A percentile compares a stretch with the other conserved stretches of the same genome.
phyloP scores from a whole-genome alignment of 169 alveolate species.

The Plasmodium vinckei region DNA sequence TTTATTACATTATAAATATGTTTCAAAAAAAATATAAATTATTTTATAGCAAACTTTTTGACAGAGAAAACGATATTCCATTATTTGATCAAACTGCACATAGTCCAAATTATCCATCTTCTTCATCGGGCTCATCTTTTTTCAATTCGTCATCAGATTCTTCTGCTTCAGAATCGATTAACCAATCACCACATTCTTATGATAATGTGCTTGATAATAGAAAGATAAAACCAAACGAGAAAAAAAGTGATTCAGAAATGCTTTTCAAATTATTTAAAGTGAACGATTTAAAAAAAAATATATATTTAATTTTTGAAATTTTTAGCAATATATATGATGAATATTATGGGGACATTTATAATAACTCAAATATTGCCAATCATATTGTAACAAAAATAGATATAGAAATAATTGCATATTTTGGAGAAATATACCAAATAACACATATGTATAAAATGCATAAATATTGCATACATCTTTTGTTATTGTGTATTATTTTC shows the following conservation, averaged over 20 bases:
- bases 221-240: neutral
- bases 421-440: constrained; percentile 73
- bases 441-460: constrained; percentile 37
- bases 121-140: neutral
- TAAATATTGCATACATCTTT: constrained; percentile 30
- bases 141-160: neutral
- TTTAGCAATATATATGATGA: constrained; percentile 51
- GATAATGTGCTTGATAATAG: neutral
- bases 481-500: constrained; percentile 38
- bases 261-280: constrained; percentile 21
- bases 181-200: neutral
- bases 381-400: constrained; percentile 32
- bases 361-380: constrained; percentile 2
- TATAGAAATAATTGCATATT: constrained; percentile 44
- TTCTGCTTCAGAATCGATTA: neutral
- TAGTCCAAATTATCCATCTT: neutral
- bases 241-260: neutral
- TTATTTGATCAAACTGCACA: neutral
- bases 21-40: constrained; percentile 33
- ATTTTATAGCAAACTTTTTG: constrained; percentile 21
- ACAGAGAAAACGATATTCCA: neutral
- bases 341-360: constrained; percentile 39
- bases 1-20: constrained; percentile 17
- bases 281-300: constrained; percentile 33
- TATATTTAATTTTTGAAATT: constrained; percentile 49